phyloP scores from a whole-genome alignment of 129 eudicot genomes.

The Flaveria bidentis region DNA sequence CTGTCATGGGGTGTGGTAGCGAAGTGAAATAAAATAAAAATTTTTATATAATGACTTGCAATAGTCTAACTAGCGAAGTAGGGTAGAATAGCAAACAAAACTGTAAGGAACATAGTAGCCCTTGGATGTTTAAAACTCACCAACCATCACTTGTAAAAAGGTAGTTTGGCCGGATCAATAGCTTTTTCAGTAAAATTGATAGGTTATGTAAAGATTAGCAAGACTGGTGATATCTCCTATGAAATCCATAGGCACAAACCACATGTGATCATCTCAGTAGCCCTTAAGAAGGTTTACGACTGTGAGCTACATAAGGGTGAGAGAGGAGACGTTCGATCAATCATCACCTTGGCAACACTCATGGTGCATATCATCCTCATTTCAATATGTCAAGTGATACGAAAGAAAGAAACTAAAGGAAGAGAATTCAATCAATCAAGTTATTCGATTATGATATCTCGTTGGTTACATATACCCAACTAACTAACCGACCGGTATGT shows the following conservation, averaged over 20 bases:
- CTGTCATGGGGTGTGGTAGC: too few relatives aligned
- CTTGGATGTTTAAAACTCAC: neutral
- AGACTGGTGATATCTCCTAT: constrained; percentile 28
- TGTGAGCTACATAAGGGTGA: constrained; percentile 35
- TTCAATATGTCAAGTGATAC: too few relatives aligned
- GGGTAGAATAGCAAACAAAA: too few relatives aligned
- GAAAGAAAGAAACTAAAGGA: too few relatives aligned
- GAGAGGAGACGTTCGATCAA: constrained; percentile 24
- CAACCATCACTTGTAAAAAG: neutral
- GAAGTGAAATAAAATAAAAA: too few relatives aligned
- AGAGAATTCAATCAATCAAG: too few relatives aligned
- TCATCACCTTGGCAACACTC: constrained; percentile 28
- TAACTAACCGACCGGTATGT: too few relatives aligned
- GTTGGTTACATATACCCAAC: too few relatives aligned
- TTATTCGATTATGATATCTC: too few relatives aligned
- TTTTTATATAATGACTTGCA: too few relatives aligned
- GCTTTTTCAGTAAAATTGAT: constrained; percentile 27
- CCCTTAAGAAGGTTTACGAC: constrained; percentile 28
- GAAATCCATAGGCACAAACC: constrained; percentile 34
- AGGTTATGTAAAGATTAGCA: constrained; percentile 19
- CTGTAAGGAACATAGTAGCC: too few relatives aligned
- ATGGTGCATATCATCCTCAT: constrained; percentile 9
- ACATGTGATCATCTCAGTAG: neutral
- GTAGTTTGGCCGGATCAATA: neutral
- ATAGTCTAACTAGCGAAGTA: too few relatives aligned